Evolutionary conservation across 1,139 yeast species (phyloP), one percentile per base, ranked within the genome.

Genomic region (Diutina pseudorugosa): DNA sequence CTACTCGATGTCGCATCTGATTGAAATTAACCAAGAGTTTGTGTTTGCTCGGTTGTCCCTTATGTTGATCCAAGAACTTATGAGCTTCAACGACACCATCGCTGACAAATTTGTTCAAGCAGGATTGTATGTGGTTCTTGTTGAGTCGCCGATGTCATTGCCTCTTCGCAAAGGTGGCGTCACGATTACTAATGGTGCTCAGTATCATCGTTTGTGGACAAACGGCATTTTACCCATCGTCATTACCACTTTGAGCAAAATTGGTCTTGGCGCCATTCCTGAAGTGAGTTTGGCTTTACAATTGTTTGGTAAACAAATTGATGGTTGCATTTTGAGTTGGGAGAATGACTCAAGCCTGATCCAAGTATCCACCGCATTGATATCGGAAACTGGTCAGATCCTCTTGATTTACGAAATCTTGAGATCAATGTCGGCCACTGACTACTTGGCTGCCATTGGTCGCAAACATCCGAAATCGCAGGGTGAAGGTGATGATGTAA

Each of bases 311-410:
- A 77, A 76, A 52, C 97, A 89, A 64, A 76, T 88, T 47, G 74
- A 73, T 50, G 73, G 74, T 7, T 79, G 94, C 27, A 70, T 87
- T 30, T 75, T 73, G 27, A 76, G 83, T 51, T 91, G 97, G 97
- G 73, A 82, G 27, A 72, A 77, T 57, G 83, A 80, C 60, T 72
- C 81, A 23, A 63, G 73, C 0, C 63, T 74, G 16, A 69, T 84
- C 48, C 73, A 75, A 45, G 79, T 91, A 18, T 79, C 89, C 2
- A 71, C 82, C 1, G 80, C 91, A 0, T 74, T 79, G 1, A 76
- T 88, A 9, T 82, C 83, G 52, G 98, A 91, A 64, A 86, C 96
- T 0, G 78, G 82, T 54, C 95, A 89, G 62, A 69, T 89, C n/a
- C 73, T 87, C 30, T 63, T 86, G 50, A 65, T 91, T 11, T 81